Base-by-base conservation (phyloP, 139 green algal genomes). In the Picochlorum sp. region DNA sequence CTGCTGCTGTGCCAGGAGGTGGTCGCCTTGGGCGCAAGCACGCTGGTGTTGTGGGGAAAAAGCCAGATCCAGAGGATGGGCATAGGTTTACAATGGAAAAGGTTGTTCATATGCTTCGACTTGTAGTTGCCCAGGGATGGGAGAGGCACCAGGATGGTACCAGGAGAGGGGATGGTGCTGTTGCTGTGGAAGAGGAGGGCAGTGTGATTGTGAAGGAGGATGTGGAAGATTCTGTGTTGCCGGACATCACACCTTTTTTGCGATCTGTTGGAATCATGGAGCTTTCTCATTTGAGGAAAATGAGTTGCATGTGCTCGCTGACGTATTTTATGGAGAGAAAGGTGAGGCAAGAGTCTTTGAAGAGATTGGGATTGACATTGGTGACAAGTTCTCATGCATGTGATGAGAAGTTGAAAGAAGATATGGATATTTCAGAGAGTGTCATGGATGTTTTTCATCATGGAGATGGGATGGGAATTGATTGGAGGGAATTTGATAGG, bases 381-480 rank as follows among this genome's bases (percentile, higher is more conserved):
- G 72, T 95, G 5, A 85, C 75, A 26, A 88, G 86, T 16, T 85
- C 73, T 6, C 69, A 78, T 15, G 76, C 73, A 13, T 91, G 81
- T 62, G 75, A 84, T n/a, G 55, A 68, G 3, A 45, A 54, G 5
- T 49, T 67, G 16, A 74, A 72, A 13, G 67, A 81, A 49, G 41
- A 68, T 30, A 64, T 24, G 11, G 49, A 54, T 10, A 72, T 60
- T 11, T 64, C 78, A 0, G 52, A 72, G 20, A 75, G 88, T 55
- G 71, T 73, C 0, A n/a, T 20, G 51, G n/a, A 20, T 59, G 13
- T 41, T 30, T 18, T 77, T 9, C 59, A 44, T 1, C 70, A 87
- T 38, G 83, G 72, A 2, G 87, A 95, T 63, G 84, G 78, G 49
- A 92, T 91, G 83, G 81, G 73, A 1, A 67, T 66, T 4, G 49